Conservation (phyloP, 768 basidiomycete species). For the Rhodotorula taiwanensis region DNA sequence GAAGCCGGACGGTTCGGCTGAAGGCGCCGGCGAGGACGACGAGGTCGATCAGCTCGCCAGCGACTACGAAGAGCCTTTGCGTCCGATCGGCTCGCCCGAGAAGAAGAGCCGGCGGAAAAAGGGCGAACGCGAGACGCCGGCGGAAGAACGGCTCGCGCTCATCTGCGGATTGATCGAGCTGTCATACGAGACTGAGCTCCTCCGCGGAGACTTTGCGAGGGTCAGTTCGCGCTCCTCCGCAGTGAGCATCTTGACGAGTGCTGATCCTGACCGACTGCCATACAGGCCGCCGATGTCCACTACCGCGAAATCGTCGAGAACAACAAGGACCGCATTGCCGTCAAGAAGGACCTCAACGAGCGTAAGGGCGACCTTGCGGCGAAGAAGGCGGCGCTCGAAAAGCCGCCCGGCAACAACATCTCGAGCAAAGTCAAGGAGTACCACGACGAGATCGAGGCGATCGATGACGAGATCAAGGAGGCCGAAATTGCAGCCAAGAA, state of each 20-base stretch:
- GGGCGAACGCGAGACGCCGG: slow-evolving; percentile 9
- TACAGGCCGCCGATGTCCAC: neutral
- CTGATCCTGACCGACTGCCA: neutral
- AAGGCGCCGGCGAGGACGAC: neutral
- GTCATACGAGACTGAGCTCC: slow-evolving; percentile 9
- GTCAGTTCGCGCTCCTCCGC: neutral
- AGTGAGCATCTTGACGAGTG: neutral
- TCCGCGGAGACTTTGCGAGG: neutral
- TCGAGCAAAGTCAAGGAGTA: slow-evolving; percentile 13
- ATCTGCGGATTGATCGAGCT: slow-evolving; percentile 14
- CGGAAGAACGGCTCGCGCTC: slow-evolving; percentile 16
- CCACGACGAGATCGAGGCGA: neutral
- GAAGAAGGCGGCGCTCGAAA: slow-evolving; percentile 1
- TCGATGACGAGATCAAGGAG: slow-evolving; percentile 11
- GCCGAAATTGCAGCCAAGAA: neutral
- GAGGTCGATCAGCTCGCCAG: slow-evolving; percentile 10
- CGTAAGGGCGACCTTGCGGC: neutral
- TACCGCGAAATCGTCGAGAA: neutral
- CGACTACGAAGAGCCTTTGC: slow-evolving; percentile 6
- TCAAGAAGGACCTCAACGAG: neutral
- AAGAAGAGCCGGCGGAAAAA: slow-evolving; percentile 5
- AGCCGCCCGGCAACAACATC: slow-evolving; percentile 7
- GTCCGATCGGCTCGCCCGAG: neutral
- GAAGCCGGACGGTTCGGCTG: neutral
- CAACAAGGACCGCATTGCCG: neutral